Base-by-base conservation (phyloP, 1,284 basidiomycete species). In the Kwoniella shivajii region DNA sequence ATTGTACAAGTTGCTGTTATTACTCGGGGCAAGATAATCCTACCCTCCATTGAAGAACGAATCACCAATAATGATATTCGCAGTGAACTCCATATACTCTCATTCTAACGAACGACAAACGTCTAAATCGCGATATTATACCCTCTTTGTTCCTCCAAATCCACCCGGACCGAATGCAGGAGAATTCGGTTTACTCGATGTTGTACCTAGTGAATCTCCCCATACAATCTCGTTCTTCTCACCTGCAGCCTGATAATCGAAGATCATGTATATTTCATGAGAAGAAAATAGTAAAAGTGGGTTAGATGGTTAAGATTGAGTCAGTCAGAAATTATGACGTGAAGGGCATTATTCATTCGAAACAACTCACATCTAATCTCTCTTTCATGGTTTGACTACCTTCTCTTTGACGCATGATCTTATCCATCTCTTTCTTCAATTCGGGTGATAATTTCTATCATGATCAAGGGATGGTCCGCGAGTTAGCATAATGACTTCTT, bases 371-470 rank as follows among this genome's bases (percentile, higher is more conserved):
- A 46, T 45, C 45, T 38, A 69, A 31, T 29, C 50, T 52, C 18
- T 61, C 57, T 43, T 56, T 57, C 46, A 67, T 58, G 0, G 41
- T 51, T 14, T 24, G 48, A 36, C 56, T 62, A 4, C 60, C 68
- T 48, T 59, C 64, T 49, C 75, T 46, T 39, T 70, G 67, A 0
- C 64, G 60, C 14, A 72, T 61, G 13, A 75, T 60, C 38, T 68
- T 67, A 56, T 77, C 75, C 20, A 76, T 71, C 61, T 77, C 73
- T 22, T 59, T 54, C 57, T 75, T 71, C 30, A 77, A 66, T 41
- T 77, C 75, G 11, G 75, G 75, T 37, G 75, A 68, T 29, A 77
- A 63, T 33, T 61, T 45, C 75, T 70, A 51, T 33, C 29, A 31
- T 20, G 18, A 31, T 13, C 5, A 6, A 27, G 24, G 2, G 11